These are phyloP conservation scores for Annulohypoxylon moriforme DNA, from an alignment of 495 filamentous ascomycete genomes.

Conservation along the genomic window DNA sequence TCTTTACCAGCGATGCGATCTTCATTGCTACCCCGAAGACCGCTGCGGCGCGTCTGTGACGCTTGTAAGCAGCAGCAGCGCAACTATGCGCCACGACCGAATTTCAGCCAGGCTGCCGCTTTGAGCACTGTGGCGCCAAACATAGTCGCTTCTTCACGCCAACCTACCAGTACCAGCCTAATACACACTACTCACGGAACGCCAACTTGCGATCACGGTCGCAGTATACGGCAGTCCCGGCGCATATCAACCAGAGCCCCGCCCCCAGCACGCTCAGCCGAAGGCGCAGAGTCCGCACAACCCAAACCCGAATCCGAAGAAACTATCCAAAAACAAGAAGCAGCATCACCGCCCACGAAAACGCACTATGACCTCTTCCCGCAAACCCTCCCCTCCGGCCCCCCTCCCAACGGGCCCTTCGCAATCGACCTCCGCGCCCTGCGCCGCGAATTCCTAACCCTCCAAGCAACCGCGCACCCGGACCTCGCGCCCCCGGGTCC, in stretches of 20 bases:
- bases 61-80: conserved; percentile 40
- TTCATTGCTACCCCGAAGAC: conserved; percentile 19
- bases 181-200: background rate
- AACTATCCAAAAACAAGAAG: background rate
- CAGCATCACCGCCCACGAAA: conserved; percentile 70
- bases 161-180: background rate
- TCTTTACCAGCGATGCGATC: conserved; percentile 34
- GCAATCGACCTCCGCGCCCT: conserved; percentile 73
- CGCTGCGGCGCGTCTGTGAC: conserved; percentile 40
- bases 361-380: conserved; percentile 92
- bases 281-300: background rate
- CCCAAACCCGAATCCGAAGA: background rate
- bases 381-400: conserved; percentile 77
- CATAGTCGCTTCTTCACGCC: background rate
- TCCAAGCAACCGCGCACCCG: conserved; percentile 84
- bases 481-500: conserved; percentile 61
- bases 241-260: conserved; percentile 18
- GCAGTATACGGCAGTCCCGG: conserved; percentile 7
- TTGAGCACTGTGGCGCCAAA: background rate
- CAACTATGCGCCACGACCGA: conserved; percentile 6
- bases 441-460: conserved; percentile 83
- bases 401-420: conserved; percentile 83
- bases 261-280: background rate
- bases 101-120: conserved; percentile 14
- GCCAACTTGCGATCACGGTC: background rate